These are phyloP conservation scores for Ophiostoma quercus DNA, from an alignment of 2,329 filamentous ascomycete species.

Conservation along the genomic window DNA sequence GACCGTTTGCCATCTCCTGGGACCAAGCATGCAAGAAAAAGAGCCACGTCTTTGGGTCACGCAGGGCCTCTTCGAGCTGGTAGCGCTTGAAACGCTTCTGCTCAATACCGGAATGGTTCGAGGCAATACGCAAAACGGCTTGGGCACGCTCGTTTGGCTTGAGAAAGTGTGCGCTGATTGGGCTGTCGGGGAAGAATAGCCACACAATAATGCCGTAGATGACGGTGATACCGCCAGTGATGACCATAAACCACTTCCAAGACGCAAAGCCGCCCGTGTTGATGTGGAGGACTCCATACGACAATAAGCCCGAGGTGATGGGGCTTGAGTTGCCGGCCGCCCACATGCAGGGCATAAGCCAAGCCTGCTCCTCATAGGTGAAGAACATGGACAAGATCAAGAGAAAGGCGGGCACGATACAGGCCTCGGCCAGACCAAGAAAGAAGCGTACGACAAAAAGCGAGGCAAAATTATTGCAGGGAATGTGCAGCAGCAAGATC, in stretches of 20 bases:
- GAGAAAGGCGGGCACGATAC: conserved; percentile 31
- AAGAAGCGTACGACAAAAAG: conserved; percentile 31
- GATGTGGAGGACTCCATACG: conserved; percentile 38
- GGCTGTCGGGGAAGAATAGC: conserved; percentile 35
- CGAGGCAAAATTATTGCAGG: conserved; percentile 24
- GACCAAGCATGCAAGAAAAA: conserved; percentile 27
- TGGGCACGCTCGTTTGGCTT: conserved; percentile 31
- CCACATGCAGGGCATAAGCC: conserved; percentile 56
- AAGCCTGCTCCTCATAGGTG: conserved; percentile 36
- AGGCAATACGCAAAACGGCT: conserved; percentile 34
- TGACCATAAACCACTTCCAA: conserved; percentile 32
- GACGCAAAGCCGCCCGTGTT: conserved; percentile 23
- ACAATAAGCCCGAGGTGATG: conserved; percentile 38
- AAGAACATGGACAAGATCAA: conserved; percentile 35
- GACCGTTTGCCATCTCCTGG: conserved; percentile 27
- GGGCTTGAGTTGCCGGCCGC: conserved; percentile 50
- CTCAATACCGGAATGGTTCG: conserved; percentile 37
- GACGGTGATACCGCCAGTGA: conserved; percentile 33
- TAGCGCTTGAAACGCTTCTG: conserved; percentile 25
- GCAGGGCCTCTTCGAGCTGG: conserved; percentile 27
- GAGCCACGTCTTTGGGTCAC: conserved; percentile 29
- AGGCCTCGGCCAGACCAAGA: conserved; percentile 32
- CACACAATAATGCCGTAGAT: conserved; percentile 31
- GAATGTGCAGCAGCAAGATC: conserved; percentile 23
- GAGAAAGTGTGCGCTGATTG: conserved; percentile 36